These are phyloP conservation scores for Amorphotheca resinae DNA, from an alignment of 495 filamentous ascomycete genomes.

Conservation along the genomic window DNA sequence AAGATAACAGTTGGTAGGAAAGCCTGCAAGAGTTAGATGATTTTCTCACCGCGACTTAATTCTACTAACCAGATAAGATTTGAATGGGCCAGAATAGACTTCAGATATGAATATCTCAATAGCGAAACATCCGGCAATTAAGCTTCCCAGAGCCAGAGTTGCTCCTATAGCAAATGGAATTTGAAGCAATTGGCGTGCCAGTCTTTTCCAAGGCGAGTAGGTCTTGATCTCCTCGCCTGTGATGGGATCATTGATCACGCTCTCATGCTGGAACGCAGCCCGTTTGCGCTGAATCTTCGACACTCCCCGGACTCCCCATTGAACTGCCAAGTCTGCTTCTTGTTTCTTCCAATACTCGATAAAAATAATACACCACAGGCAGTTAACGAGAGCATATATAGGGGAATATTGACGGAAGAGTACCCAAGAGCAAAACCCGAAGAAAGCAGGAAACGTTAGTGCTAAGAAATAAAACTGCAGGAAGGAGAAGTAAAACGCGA, in stretches of 20 bases:
- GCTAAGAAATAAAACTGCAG: conserved; percentile 86
- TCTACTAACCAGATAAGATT: conserved; percentile 56
- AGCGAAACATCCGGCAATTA: conserved; percentile 80
- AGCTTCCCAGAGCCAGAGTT: conserved; percentile 52
- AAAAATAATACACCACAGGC: conserved; percentile 80
- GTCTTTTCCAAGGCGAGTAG: conserved; percentile 66
- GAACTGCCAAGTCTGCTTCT: conserved; percentile 77
- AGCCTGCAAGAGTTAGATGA: conserved; percentile 41
- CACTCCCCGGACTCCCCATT: conserved; percentile 86
- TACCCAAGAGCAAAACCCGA: conserved; percentile 73
- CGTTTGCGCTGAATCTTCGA: conserved; percentile 68
- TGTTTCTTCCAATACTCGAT: conserved; percentile 96
- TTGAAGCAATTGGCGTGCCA: conserved; percentile 70
- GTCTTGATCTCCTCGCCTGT: conserved; percentile 73
- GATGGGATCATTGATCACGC: conserved; percentile 59
- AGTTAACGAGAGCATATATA: conserved; percentile 69
- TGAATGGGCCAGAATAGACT: conserved; percentile 84
- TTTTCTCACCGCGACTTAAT: conserved; percentile 2
- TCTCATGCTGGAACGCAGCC: conserved; percentile 67
- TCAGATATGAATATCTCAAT: conserved; percentile 96
- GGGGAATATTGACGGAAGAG: conserved; percentile 74
- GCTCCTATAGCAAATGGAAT: conserved; percentile 77
- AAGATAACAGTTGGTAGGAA: conserved; percentile 83
- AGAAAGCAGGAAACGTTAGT: conserved; percentile 68
- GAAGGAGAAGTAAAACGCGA: conserved; percentile 96